Evolutionary conservation across 2,329 filamentous ascomycete genomes (phyloP), one percentile per base, ranked within the genome.

Genomic region (Colletotrichum limetticola): DNA sequence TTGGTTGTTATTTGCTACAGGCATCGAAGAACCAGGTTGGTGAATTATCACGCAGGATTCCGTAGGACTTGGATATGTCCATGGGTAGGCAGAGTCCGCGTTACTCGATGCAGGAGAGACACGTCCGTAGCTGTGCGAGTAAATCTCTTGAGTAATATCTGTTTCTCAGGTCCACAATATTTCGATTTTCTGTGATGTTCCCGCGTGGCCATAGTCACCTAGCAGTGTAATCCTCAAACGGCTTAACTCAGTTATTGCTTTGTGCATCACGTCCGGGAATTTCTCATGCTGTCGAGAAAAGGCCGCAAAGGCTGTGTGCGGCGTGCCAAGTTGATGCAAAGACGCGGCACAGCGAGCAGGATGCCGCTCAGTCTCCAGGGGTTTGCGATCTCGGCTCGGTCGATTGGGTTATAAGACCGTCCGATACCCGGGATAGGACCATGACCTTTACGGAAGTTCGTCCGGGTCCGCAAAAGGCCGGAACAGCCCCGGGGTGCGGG

Each of bases 321-420:
- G 22, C 22, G 8, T 30, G 26, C 14, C 26, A 58, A 19, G 14
- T 22, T n/a, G 53, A 69, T 60, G 66, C 66, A 24, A n/a, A 26
- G 60, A 52, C 58, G 66, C 35, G 66, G 60, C 66, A 64, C 60
- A 64, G 66, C 66, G 30, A 22, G 28, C 14, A 12, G 26, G n/a
- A 55, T 26, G 12, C 28, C 49, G 16, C 24, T 24, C 28, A 49
- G 4, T 19, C 8, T 24, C 53, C 58, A 52, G 5, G 26, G 66
- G 35, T 5, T 52, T 7, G 32, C 32, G 26, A 62, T 68, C 49
- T 56, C 57, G 24, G 52, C 16, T n/a, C 22, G 12, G 46, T 68
- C 26, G 14, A 57, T 64, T 59, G 35, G 26, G 26, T 16, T 55
- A 32, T 30, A 19, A 52, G 19, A n/a, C 32, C n/a, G n/a, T 49